A percentile compares a stretch with the other conserved stretches of the same genome.
phyloP scores from a whole-genome alignment of 2,329 filamentous ascomycete genomes.

The Phyllosticta citrichinensis region DNA sequence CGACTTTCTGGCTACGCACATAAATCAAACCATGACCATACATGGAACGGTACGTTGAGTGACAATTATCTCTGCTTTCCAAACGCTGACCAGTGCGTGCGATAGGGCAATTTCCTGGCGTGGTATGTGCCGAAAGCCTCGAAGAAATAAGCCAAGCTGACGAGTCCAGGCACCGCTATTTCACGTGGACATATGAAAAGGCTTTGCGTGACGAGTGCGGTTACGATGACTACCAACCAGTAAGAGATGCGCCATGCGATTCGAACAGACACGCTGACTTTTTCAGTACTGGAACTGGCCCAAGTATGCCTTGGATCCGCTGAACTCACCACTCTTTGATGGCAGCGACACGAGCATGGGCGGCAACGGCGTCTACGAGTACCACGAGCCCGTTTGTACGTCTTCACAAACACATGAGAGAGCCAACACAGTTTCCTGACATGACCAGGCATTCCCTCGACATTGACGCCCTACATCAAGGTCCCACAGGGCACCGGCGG shows the following conservation, averaged over 20 bases:
- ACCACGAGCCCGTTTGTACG: background rate
- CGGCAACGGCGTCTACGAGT: constrained; percentile 34
- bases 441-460: constrained; percentile 17
- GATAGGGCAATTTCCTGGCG: constrained; percentile 23
- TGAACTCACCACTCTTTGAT: constrained; percentile 44
- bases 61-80: background rate
- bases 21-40: constrained; percentile 24
- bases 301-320: constrained; percentile 33
- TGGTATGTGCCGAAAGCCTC: background rate
- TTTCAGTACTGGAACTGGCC: constrained; percentile 45
- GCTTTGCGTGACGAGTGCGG: constrained; percentile 33
- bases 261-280: background rate
- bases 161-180: constrained; percentile 34
- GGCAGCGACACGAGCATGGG: constrained; percentile 39
- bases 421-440: constrained; percentile 13
- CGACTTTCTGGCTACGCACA: constrained; percentile 28
- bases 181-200: constrained; percentile 33
- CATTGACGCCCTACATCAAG: constrained; percentile 19
- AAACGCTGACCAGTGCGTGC: background rate
- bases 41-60: constrained; percentile 22
- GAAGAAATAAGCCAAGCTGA: constrained; percentile 6
- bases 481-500: constrained; percentile 45
- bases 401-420: background rate
- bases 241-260: background rate
- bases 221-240: constrained; percentile 31